phyloP scores from a whole-genome alignment of 768 basidiomycete genomes.

The Lactifluus echinatus region DNA sequence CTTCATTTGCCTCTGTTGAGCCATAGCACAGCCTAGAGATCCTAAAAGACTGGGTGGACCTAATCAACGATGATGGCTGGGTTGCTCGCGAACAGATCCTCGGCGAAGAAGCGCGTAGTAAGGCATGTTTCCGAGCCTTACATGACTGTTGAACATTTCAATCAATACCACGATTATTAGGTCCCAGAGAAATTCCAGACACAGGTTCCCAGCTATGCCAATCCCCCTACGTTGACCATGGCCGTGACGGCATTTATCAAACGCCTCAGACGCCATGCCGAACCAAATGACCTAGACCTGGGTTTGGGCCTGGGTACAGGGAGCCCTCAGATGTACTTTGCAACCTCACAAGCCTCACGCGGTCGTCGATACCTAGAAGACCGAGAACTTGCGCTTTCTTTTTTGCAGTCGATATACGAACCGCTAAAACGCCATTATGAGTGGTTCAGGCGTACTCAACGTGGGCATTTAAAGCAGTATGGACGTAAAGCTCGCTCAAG shows the following conservation, averaged over 20 bases:
- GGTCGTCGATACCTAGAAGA: conserved; percentile 41
- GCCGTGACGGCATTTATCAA: conserved; percentile 85
- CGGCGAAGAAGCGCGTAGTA: conserved; percentile 93
- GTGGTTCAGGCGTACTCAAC: conserved; percentile 93
- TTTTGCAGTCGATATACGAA: conserved; percentile 72
- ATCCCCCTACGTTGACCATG: conserved; percentile 92
- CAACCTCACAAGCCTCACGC: conserved; percentile 10
- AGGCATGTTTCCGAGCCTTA: conserved; percentile 35
- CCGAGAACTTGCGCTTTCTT: conserved; percentile 53
- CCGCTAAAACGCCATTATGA: conserved; percentile 87
- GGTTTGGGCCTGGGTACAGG: conserved; percentile 54
- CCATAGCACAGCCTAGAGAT: conserved; percentile 62
- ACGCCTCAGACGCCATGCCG: conserved; percentile 46
- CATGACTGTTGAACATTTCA: neutral
- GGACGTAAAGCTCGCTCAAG: conserved; percentile 75
- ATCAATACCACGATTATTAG: conserved; percentile 29
- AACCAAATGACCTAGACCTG: conserved; percentile 51
- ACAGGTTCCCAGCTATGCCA: conserved; percentile 90
- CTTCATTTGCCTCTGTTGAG: neutral
- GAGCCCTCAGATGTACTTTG: conserved; percentile 44
- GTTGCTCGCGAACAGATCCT: conserved; percentile 94
- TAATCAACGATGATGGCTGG: conserved; percentile 94
- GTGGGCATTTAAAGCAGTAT: conserved; percentile 90
- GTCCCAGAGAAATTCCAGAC: conserved; percentile 87
- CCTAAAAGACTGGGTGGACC: conserved; percentile 77